phyloP scores from a whole-genome alignment of 1,139 yeast species.

The Suhomyces choctaworum region DNA sequence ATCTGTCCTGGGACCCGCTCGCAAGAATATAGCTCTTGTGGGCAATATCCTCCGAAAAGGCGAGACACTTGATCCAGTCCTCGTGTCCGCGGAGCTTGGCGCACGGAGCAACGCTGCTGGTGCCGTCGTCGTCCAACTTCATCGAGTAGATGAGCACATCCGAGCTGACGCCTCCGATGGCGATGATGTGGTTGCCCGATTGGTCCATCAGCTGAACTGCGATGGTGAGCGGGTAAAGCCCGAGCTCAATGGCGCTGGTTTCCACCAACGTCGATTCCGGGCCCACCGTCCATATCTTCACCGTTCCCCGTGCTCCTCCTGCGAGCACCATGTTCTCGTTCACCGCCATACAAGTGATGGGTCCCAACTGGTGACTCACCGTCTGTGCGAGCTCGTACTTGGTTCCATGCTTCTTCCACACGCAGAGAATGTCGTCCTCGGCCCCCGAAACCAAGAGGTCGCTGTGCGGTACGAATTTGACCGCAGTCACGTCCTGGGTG shows the following conservation, averaged over 20 bases:
- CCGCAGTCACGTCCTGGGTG: constrained; percentile 56
- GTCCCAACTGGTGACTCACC: constrained; percentile 40
- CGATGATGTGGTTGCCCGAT: constrained; percentile 48
- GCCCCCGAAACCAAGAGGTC: constrained; percentile 57
- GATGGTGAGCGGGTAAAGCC: constrained; percentile 66
- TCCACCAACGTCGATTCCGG: constrained; percentile 27
- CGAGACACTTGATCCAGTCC: constrained; percentile 84
- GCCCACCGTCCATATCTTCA: constrained; percentile 51
- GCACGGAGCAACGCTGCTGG: constrained; percentile 32
- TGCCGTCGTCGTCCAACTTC: constrained; percentile 13
- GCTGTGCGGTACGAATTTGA: constrained; percentile 52
- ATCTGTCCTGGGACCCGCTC: constrained; percentile 86
- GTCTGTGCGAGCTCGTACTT: constrained; percentile 32
- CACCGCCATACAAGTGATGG: constrained; percentile 53
- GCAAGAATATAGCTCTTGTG: constrained; percentile 65
- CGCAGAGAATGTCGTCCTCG: constrained; percentile 60
- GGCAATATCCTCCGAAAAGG: constrained; percentile 52
- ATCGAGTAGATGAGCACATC: constrained; percentile 58
- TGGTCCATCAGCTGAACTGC: constrained; percentile 49
- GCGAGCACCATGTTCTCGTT: constrained; percentile 46
- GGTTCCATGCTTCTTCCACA: constrained; percentile 51
- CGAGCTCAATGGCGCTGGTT: constrained; percentile 42
- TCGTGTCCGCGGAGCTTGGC: constrained; percentile 82
- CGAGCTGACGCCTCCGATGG: constrained; percentile 79
- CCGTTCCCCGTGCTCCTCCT: constrained; percentile 67